A percentile compares a stretch with the other conserved stretches of the same genome.
phyloP scores from a whole-genome alignment of 2,329 filamentous ascomycete genomes.

The Fonsecaea pedrosoi region DNA sequence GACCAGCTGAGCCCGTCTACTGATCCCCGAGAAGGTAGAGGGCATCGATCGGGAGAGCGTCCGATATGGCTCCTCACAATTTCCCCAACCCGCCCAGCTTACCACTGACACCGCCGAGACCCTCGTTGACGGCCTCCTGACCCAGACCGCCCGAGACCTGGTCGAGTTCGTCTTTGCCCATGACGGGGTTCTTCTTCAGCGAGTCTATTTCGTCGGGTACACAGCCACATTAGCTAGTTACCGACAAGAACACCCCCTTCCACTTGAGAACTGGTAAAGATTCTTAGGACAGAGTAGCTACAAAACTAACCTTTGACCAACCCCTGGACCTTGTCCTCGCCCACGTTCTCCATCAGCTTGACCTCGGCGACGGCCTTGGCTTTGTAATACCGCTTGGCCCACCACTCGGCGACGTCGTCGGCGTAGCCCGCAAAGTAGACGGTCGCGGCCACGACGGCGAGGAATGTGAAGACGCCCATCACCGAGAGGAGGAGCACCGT shows the following conservation, averaged over 20 bases:
- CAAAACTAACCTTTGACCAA: constrained; percentile 27
- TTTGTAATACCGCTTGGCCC: constrained; percentile 33
- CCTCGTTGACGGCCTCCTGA: constrained; percentile 27
- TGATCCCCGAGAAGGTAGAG: too few relatives aligned
- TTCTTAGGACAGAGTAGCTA: too few relatives aligned
- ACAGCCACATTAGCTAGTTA: constrained; percentile 3
- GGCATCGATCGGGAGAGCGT: too few relatives aligned
- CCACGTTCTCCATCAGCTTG: constrained; percentile 31
- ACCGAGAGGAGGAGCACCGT: constrained; percentile 14
- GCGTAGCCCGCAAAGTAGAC: constrained; percentile 32
- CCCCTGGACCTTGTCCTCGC: constrained; percentile 26
- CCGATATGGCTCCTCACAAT: constrained; percentile 5
- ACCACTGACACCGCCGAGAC: constrained; percentile 28
- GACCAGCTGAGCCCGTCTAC: too few relatives aligned
- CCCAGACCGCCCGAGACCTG: constrained; percentile 30
- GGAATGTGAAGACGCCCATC: constrained; percentile 24
- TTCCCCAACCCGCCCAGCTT: constrained; percentile 26
- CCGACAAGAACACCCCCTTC: not conserved
- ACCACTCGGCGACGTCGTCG: constrained; percentile 30
- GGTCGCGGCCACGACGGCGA: constrained; percentile 21
- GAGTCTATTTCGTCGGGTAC: constrained; percentile 19
- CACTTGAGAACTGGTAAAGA: not conserved
- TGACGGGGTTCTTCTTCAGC: constrained; percentile 34
- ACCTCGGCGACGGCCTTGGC: constrained; percentile 32
- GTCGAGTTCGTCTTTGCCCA: constrained; percentile 31